Conservation (phyloP, 306 rosid species). For the Glycine soja region DNA sequence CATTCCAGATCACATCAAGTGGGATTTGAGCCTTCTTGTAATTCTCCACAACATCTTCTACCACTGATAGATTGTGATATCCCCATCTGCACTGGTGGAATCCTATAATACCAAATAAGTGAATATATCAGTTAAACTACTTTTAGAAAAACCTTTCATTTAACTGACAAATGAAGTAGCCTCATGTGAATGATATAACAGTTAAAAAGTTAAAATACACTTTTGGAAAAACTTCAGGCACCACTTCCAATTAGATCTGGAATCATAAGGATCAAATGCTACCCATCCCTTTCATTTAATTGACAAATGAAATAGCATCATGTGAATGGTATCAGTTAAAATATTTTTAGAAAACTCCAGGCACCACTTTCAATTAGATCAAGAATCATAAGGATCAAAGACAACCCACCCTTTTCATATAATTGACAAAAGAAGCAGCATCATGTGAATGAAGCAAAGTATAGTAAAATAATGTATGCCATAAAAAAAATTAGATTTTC, state of each 20-base stretch:
- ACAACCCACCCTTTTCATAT: not conserved
- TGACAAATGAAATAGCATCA: not conserved
- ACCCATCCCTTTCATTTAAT: not conserved
- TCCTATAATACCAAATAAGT: slow-evolving; percentile 58
- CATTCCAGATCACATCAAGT: slow-evolving; percentile 95
- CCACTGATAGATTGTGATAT: slow-evolving; percentile 92
- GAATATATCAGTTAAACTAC: slow-evolving; percentile 34
- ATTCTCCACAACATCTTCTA: slow-evolving; percentile 90
- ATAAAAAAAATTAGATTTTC: not conserved
- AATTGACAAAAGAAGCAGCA: not conserved
- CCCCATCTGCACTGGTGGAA: slow-evolving; percentile 99
- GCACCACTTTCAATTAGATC: not conserved
- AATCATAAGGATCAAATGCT: slow-evolving; percentile 20
- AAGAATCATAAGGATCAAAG: slow-evolving; percentile 1
- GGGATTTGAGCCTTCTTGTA: slow-evolving; percentile 91
- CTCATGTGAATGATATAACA: not conserved
- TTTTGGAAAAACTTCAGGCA: not conserved
- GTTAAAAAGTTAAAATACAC: not conserved
- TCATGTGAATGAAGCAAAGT: not conserved
- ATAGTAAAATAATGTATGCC: not conserved
- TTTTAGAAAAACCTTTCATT: not conserved
- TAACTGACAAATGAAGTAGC: not conserved
- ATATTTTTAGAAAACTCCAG: not conserved
- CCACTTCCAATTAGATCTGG: not conserved
- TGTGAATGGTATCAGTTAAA: not conserved